These are phyloP conservation scores for Lichtheimia ornata DNA, from an alignment of 371 early-diverging fungal species.

Conservation along the genomic window DNA sequence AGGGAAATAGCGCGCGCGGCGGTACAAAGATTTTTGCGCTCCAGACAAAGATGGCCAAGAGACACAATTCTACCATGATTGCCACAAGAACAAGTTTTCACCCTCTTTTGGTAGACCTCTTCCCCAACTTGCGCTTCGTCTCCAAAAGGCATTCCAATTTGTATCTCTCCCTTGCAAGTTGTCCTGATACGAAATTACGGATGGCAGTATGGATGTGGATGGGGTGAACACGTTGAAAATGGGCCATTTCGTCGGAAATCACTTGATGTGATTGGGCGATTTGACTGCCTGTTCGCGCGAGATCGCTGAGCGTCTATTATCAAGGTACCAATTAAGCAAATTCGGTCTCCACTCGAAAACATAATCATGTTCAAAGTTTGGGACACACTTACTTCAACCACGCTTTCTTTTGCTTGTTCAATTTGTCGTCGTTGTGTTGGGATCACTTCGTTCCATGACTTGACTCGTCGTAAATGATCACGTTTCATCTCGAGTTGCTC, in stretches of 20 bases:
- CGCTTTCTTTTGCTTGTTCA: constrained; percentile 29
- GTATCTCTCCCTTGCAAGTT: constrained; percentile 22
- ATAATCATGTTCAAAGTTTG: no score
- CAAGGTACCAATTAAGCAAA: not conserved
- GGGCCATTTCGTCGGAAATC: constrained; percentile 49
- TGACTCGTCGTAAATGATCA: constrained; percentile 26
- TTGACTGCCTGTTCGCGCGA: constrained; percentile 35
- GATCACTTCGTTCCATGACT: constrained; percentile 37
- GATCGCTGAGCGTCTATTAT: constrained; percentile 37
- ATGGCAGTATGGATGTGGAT: constrained; percentile 8
- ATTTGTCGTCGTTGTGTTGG: constrained; percentile 27
- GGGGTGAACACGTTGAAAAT: constrained; percentile 40
- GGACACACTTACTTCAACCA: constrained; percentile 30
- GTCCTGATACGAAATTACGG: constrained; percentile 1
- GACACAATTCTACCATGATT: constrained; percentile 2
- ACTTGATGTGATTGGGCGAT: constrained; percentile 44
- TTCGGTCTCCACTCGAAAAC: constrained; percentile 14
- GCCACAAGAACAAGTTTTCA: constrained; percentile 17
- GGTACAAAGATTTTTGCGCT: constrained; percentile 11
- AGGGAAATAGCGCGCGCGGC: not conserved
- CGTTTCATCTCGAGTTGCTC: constrained; percentile 34
- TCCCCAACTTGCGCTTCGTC: constrained; percentile 1
- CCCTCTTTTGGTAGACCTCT: constrained; percentile 8
- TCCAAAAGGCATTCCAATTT: constrained; percentile 19
- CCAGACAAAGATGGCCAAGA: not conserved